phyloP scores from a whole-genome alignment of 805 yeast species.

The Scheffersomyces spartinae region DNA sequence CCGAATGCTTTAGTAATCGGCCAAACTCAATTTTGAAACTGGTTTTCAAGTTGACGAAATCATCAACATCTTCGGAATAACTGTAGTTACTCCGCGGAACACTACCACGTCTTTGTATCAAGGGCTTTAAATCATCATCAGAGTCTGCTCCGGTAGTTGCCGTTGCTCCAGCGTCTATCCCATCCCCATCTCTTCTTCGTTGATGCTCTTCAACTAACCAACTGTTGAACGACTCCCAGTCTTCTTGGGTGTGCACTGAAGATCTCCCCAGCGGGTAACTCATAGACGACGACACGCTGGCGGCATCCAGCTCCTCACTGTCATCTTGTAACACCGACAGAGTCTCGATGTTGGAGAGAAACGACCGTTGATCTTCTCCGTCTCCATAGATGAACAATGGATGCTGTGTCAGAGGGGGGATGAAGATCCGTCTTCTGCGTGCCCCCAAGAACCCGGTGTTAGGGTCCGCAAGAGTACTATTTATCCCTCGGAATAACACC shows the following conservation, averaged over 20 bases:
- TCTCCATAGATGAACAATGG: constrained; percentile 32
- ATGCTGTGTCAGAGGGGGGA: constrained; percentile 32
- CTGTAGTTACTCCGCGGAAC: too few species aligned
- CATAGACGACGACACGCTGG: constrained; percentile 28
- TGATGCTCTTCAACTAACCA: constrained; percentile 35
- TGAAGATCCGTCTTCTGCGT: constrained; percentile 28
- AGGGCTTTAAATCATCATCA: background rate
- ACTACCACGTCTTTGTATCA: too few species aligned
- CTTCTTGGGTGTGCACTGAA: constrained; percentile 23
- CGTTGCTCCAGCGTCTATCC: background rate
- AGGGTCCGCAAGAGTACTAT: too few species aligned
- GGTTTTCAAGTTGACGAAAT: constrained; percentile 21
- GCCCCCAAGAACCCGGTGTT: constrained; percentile 18
- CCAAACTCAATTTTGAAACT: constrained; percentile 13
- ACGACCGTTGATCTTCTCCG: constrained; percentile 33
- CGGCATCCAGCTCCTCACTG: constrained; percentile 23
- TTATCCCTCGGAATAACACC: too few species aligned
- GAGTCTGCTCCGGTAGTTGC: background rate
- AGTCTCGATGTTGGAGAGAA: constrained; percentile 26
- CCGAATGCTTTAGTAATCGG: constrained; percentile 19
- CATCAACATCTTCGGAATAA: constrained; percentile 8
- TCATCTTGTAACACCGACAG: constrained; percentile 19
- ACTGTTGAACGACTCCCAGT: constrained; percentile 28
- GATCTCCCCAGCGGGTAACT: constrained; percentile 29
- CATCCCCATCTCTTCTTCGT: constrained; percentile 11